A percentile compares a stretch with the other conserved stretches of the same genome.
These are phyloP conservation scores for Aurinia saxatilis DNA, from an alignment of 345 rosid genomes.

Conservation along the genomic window DNA sequence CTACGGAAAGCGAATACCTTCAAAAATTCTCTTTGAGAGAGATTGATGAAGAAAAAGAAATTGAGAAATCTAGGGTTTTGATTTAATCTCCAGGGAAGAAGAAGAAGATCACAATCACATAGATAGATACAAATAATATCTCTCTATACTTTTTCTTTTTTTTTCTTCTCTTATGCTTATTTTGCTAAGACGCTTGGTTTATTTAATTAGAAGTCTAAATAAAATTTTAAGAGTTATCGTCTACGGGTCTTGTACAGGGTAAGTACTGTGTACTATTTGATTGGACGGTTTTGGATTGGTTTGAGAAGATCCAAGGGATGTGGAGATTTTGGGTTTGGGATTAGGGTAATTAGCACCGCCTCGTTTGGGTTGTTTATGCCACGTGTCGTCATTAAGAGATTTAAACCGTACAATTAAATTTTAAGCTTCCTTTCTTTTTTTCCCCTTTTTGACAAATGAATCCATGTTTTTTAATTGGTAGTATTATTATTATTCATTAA, in stretches of 20 bases:
- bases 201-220: slow-evolving; percentile 5
- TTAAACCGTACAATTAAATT: slow-evolving; percentile 13
- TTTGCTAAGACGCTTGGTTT: slow-evolving; percentile 21
- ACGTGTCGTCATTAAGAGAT: slow-evolving; percentile 20
- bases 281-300: background rate
- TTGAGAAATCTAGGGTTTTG: slow-evolving; percentile 25
- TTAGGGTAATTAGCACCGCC: slow-evolving; percentile 26
- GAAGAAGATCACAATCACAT: slow-evolving; percentile 10
- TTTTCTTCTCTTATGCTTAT: slow-evolving; percentile 10
- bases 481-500: no score
- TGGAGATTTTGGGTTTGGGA: slow-evolving; percentile 8
- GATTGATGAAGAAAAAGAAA: background rate
- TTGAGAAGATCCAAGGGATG: background rate
- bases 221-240: background rate
- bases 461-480: no score
- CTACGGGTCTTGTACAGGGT: background rate
- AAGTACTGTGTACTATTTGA: background rate
- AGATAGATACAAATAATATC: background rate
- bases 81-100: slow-evolving; percentile 5
- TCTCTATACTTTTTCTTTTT: background rate
- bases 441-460: background rate
- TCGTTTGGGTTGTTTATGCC: background rate
- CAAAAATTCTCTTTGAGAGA: background rate
- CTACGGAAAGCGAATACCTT: background rate
- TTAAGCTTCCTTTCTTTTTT: background rate